Conservation (phyloP, 176 grass and related monocot genomes). For the Stipa capillata region DNA sequence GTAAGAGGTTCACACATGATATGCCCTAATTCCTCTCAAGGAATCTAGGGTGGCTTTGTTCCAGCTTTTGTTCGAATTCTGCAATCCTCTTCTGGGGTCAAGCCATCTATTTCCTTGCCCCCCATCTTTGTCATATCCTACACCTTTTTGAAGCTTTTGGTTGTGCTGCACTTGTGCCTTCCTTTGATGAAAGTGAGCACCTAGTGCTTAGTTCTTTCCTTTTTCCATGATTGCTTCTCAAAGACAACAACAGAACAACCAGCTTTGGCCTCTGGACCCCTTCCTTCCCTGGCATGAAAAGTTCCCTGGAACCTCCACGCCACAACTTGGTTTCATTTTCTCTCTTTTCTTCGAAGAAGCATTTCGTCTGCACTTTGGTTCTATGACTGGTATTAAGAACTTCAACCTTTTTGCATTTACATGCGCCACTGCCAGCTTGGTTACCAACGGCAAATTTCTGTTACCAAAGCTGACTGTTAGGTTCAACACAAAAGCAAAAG, state of each 20-base stretch:
- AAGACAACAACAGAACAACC: slow-evolving; percentile 10
- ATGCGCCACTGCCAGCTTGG: neutral
- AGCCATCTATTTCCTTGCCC: neutral
- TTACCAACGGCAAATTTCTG: neutral
- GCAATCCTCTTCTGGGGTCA: neutral
- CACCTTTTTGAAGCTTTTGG: slow-evolving; percentile 21
- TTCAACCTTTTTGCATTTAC: neutral
- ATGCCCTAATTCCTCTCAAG: neutral
- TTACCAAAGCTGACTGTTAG: neutral
- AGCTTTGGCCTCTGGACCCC: slow-evolving; percentile 23
- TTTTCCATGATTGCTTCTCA: slow-evolving; percentile 26
- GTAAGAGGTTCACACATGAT: neutral
- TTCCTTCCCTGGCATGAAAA: slow-evolving; percentile 13
- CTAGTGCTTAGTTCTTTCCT: slow-evolving; percentile 30
- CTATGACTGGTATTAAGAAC: neutral
- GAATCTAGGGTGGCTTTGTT: neutral
- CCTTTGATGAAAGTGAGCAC: slow-evolving; percentile 49
- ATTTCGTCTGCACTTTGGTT: neutral
- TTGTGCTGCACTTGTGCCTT: slow-evolving; percentile 22
- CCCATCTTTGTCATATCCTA: slow-evolving; percentile 24
- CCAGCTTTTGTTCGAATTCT: slow-evolving; percentile 9
- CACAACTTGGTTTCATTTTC: neutral
- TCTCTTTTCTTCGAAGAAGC: no score
- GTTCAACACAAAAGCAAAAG: neutral
- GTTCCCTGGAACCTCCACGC: neutral